Conservation (phyloP, 2,329 filamentous ascomycete genomes). For the Tolypocladium album region DNA sequence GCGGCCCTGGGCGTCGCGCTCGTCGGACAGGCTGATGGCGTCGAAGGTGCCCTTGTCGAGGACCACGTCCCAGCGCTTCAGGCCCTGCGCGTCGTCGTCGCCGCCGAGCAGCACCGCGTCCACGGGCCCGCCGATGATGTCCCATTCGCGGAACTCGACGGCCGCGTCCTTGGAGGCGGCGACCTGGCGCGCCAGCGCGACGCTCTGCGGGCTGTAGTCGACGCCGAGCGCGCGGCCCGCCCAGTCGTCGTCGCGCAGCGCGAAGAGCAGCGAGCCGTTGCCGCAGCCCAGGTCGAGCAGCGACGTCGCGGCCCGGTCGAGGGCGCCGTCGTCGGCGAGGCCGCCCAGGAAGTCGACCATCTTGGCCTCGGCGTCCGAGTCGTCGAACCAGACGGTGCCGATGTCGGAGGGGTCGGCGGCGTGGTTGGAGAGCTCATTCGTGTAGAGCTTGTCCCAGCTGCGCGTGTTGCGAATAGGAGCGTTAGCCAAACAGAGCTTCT, state of each 20-base stretch:
- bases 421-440: constrained; percentile 61
- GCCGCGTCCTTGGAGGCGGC: constrained; percentile 19
- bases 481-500: neutral
- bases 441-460: constrained; percentile 71
- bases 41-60: constrained; percentile 99
- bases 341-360: constrained; percentile 57
- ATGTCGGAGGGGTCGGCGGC: constrained; percentile 62
- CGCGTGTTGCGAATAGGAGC: neutral
- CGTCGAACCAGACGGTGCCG: constrained; percentile 94
- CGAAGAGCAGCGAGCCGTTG: constrained; percentile 84
- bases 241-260: constrained; percentile 58
- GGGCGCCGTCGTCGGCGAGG: constrained; percentile 2
- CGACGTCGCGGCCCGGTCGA: constrained; percentile 27
- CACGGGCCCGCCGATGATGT: constrained; percentile 41
- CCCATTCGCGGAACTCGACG: constrained; percentile 46
- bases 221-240: constrained; percentile 66
- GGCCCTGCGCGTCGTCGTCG: constrained; percentile 12
- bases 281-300: constrained; percentile 88
- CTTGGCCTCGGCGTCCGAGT: constrained; percentile 77
- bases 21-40: constrained; percentile 68
- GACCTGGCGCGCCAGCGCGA: constrained; percentile 63
- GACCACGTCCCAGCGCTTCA: constrained; percentile 69
- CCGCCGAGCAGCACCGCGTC: constrained; percentile 17
- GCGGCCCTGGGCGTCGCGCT: constrained; percentile 38
- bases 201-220: constrained; percentile 71